A percentile compares a stretch with the other conserved stretches of the same genome.
phyloP scores from a whole-genome alignment of 179 eudicot genomes.

The Silene noctiflora region DNA sequence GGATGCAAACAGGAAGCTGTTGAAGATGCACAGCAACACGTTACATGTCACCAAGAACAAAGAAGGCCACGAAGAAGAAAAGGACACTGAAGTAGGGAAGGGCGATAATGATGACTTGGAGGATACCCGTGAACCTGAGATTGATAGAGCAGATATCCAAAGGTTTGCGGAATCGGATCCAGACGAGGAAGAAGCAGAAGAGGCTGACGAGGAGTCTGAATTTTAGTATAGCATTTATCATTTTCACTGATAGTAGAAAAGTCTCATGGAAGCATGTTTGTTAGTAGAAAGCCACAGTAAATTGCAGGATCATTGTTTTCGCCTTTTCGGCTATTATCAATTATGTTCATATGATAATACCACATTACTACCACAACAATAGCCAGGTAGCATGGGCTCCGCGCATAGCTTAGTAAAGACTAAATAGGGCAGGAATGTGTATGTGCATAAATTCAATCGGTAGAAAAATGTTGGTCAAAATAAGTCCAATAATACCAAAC shows the following conservation, averaged over 20 bases:
- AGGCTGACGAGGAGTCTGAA: conserved; percentile 21
- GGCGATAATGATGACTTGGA: conserved; percentile 17
- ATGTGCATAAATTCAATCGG: too few relatives aligned
- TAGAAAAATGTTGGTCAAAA: too few relatives aligned
- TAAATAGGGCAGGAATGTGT: too few relatives aligned
- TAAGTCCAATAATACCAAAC: too few relatives aligned
- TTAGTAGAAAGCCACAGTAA: background rate
- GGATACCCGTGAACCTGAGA: conserved; percentile 20
- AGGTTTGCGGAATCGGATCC: conserved; percentile 27
- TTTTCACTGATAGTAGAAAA: background rate
- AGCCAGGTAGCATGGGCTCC: too few relatives aligned
- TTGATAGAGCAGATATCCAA: conserved; percentile 22
- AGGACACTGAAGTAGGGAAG: conserved; percentile 13
- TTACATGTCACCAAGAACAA: background rate
- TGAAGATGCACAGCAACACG: conserved; percentile 8
- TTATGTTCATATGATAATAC: background rate
- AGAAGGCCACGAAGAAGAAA: background rate
- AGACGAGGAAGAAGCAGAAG: conserved; percentile 21
- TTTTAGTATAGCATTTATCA: conserved; percentile 11
- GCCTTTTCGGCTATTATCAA: background rate
- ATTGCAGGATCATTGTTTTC: background rate
- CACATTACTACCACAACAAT: too few relatives aligned
- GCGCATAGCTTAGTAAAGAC: too few relatives aligned
- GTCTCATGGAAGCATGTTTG: background rate
- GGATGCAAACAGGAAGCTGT: conserved; percentile 8